These are phyloP conservation scores for Magnaporthiopsis rhizophila DNA, from an alignment of 2,329 filamentous ascomycete genomes.

Conservation along the genomic window DNA sequence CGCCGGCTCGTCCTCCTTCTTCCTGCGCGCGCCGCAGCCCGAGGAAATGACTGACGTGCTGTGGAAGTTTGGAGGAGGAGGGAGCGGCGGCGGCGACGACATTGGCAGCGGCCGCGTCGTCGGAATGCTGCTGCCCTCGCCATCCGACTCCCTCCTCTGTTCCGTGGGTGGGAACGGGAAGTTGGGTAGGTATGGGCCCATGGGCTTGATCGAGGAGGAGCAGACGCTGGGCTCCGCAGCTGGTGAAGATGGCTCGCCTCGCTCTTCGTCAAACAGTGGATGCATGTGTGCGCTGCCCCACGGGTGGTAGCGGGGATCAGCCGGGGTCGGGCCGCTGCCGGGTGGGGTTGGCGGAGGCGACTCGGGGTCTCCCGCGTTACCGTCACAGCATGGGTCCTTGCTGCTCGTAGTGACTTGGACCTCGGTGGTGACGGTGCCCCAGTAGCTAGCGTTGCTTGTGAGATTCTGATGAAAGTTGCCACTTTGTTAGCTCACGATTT, in stretches of 20 bases:
- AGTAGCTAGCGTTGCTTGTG: conserved; percentile 27
- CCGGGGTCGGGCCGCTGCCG: conserved; percentile 5
- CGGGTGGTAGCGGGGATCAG: conserved; percentile 11
- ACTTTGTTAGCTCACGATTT: neutral
- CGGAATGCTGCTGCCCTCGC: too few species aligned
- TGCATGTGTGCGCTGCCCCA: conserved; percentile 6
- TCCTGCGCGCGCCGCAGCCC: neutral
- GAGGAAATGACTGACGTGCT: conserved; percentile 3
- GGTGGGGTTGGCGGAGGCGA: conserved; percentile 15
- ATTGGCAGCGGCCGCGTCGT: neutral
- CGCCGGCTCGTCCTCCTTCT: neutral
- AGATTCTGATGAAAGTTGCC: conserved; percentile 12
- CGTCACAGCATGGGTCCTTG: conserved; percentile 14
- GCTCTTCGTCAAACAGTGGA: conserved; percentile 1
- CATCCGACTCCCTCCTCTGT: neutral
- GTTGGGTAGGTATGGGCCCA: neutral
- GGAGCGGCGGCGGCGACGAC: neutral
- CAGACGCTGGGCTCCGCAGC: neutral
- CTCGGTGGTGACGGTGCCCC: conserved; percentile 45
- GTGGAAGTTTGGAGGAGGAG: neutral
- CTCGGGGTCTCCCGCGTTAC: conserved; percentile 9
- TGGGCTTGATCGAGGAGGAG: neutral
- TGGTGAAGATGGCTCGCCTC: neutral
- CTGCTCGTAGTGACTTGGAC: conserved; percentile 33
- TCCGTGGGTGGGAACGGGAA: neutral